Percentiles rank a stretch among this genome's conserved stretches.
These are phyloP conservation scores for Fraxinus americana DNA, from an alignment of 257 asterid species.

Conservation along the genomic window DNA sequence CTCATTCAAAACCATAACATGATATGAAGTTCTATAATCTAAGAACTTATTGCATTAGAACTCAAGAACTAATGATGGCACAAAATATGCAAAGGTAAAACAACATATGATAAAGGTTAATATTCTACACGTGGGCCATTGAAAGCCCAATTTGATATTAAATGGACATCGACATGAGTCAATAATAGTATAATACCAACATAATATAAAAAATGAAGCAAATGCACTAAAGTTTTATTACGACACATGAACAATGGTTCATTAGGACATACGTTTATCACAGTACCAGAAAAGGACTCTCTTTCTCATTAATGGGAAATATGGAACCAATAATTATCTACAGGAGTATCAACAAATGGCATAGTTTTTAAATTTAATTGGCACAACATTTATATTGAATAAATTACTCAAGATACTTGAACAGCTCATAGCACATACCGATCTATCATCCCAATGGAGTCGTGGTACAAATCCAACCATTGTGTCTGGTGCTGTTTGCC, in stretches of 20 bases:
- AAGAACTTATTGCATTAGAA: not conserved
- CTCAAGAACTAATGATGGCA: not conserved
- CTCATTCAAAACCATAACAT: not conserved
- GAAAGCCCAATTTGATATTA: not conserved
- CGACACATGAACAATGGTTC: not conserved
- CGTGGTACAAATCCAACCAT: conserved; percentile 98
- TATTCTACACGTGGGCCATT: not conserved
- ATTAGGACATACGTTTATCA: not conserved
- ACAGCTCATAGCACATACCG: conserved; percentile 44
- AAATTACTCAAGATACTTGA: not conserved
- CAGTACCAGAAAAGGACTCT: not conserved
- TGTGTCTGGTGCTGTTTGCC: conserved; percentile 79
- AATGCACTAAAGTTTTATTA: not conserved
- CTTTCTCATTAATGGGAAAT: not conserved
- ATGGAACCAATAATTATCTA: not conserved
- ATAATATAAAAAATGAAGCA: not conserved
- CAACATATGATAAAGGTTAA: not conserved
- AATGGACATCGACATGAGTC: not conserved
- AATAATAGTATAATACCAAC: not conserved
- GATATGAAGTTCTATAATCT: not conserved
- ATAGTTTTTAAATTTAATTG: not conserved
- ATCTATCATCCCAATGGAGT: conserved; percentile 61
- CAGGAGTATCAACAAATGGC: not conserved
- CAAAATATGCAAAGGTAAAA: not conserved
- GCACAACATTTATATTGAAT: not conserved